phyloP scores from a whole-genome alignment of 495 filamentous ascomycete species.

The Pyrenula massariospora region DNA sequence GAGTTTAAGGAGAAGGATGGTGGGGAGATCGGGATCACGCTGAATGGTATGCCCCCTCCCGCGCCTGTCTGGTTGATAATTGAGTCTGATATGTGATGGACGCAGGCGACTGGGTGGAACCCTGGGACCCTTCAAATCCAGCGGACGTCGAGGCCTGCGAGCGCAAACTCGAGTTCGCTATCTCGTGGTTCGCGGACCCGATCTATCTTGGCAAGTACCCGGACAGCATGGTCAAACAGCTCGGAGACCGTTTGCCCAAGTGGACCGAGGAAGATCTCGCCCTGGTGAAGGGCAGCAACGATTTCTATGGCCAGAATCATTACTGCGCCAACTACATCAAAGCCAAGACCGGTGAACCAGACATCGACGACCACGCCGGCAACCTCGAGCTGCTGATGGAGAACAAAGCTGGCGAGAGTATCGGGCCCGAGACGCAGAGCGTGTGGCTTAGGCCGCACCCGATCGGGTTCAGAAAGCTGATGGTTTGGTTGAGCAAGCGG shows the following conservation, averaged over 20 bases:
- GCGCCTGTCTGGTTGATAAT: background rate
- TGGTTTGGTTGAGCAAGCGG: slow-evolving; percentile 69
- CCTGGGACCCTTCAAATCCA: slow-evolving; percentile 37
- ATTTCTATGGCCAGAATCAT: slow-evolving; percentile 81
- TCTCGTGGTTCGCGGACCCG: slow-evolving; percentile 56
- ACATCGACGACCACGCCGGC: slow-evolving; percentile 54
- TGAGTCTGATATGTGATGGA: background rate
- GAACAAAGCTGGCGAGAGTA: slow-evolving; percentile 54
- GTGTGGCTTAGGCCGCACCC: slow-evolving; percentile 64
- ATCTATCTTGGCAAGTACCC: slow-evolving; percentile 69
- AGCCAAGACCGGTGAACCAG: slow-evolving; percentile 47
- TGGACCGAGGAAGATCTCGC: slow-evolving; percentile 54
- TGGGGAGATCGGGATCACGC: slow-evolving; percentile 41
- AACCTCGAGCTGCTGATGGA: slow-evolving; percentile 57
- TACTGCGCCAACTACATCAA: slow-evolving; percentile 76
- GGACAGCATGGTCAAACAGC: slow-evolving; percentile 62
- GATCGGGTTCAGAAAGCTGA: slow-evolving; percentile 60
- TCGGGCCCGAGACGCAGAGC: slow-evolving; percentile 65
- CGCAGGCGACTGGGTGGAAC: slow-evolving; percentile 50
- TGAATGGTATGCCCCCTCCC: slow-evolving; percentile 28
- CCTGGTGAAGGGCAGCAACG: slow-evolving; percentile 62
- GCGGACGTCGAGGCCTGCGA: slow-evolving; percentile 37
- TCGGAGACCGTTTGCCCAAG: slow-evolving; percentile 54
- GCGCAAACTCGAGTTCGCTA: slow-evolving; percentile 42
- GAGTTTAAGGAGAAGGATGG: slow-evolving; percentile 35